Conservation (phyloP, 768 basidiomycete species). For the Melanogaster broomeanus region DNA sequence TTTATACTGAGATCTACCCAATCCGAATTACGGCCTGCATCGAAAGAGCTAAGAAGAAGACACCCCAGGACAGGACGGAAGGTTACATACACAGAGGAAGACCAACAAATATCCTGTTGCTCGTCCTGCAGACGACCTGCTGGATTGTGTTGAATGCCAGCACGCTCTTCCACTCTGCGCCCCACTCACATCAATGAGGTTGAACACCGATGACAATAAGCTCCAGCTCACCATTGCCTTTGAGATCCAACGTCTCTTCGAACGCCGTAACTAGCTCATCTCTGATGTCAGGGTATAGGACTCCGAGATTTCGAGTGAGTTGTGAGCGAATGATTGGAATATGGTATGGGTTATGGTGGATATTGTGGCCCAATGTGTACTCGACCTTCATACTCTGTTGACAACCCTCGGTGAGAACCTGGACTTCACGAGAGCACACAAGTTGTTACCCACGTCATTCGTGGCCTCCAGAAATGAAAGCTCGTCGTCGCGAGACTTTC, state of each 20-base stretch:
- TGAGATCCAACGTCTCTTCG: slow-evolving; percentile 35
- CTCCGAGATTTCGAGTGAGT: slow-evolving; percentile 40
- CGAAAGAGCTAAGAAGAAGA: not conserved
- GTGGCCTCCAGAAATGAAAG: slow-evolving; percentile 35
- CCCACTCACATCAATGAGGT: no score
- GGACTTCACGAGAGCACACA: not conserved
- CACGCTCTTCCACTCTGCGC: slow-evolving; percentile 39
- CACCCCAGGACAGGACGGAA: not conserved
- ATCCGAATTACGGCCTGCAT: slow-evolving; percentile 37
- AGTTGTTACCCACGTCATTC: slow-evolving; percentile 34
- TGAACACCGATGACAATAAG: no score
- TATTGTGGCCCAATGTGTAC: slow-evolving; percentile 38
- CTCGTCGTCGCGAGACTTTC: slow-evolving; percentile 38
- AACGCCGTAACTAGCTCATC: slow-evolving; percentile 47
- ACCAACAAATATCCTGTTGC: no score
- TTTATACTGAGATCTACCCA: slow-evolving; percentile 31
- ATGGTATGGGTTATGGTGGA: slow-evolving; percentile 31
- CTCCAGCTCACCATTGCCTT: slow-evolving; percentile 4
- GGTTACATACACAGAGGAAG: slow-evolving; percentile 37
- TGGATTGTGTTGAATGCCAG: slow-evolving; percentile 24
- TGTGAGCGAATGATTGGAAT: slow-evolving; percentile 23
- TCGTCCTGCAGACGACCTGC: no score
- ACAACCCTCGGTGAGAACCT: not conserved
- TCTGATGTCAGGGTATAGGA: slow-evolving; percentile 40
- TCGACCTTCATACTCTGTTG: slow-evolving; percentile 38